Conservation (phyloP, 1,284 basidiomycete genomes). For the Ustilago curta region DNA sequence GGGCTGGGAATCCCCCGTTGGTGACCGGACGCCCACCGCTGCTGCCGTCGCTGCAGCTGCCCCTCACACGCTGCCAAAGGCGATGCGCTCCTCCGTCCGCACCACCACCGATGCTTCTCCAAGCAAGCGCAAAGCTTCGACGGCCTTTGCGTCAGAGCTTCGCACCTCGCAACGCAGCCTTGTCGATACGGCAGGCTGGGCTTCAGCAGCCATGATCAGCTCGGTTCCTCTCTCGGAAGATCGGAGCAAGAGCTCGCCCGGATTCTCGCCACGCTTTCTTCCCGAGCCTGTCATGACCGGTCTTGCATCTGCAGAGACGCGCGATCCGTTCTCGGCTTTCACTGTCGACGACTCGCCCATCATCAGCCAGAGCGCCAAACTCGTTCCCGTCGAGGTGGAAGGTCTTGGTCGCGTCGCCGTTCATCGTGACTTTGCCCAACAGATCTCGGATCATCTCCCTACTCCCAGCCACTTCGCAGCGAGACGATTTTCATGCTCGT, state of each 20-base stretch:
- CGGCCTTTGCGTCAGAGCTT: conserved; percentile 45
- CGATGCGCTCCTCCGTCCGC: conserved; percentile 1
- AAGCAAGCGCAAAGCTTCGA: conserved; percentile 47
- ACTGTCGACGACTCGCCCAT: conserved; percentile 21
- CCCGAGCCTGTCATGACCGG: conserved; percentile 27
- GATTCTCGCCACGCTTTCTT: conserved; percentile 38
- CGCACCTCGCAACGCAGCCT: conserved; percentile 44
- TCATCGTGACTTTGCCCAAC: conserved; percentile 44
- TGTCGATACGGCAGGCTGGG: conserved; percentile 50
- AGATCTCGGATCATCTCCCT: conserved; percentile 42
- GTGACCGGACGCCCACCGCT: conserved; percentile 26
- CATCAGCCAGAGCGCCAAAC: conserved; percentile 27
- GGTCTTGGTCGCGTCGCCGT: conserved; percentile 50
- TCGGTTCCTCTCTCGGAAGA: conserved; percentile 34
- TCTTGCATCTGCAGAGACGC: conserved; percentile 22
- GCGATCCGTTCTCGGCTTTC: conserved; percentile 42
- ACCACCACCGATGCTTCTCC: conserved; percentile 21
- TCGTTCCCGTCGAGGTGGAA: conserved; percentile 50
- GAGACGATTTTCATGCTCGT: conserved; percentile 25
- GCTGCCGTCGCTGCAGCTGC: conserved; percentile 24
- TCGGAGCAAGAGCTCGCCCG: conserved; percentile 33
- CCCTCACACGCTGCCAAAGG: conserved; percentile 43
- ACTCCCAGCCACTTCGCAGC: conserved; percentile 10
- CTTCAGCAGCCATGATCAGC: conserved; percentile 52
- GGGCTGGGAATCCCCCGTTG: conserved; percentile 50